Evolutionary conservation across 2,329 filamentous ascomycete species (phyloP).

Genomic region (Karstenula rhodostoma): DNA sequence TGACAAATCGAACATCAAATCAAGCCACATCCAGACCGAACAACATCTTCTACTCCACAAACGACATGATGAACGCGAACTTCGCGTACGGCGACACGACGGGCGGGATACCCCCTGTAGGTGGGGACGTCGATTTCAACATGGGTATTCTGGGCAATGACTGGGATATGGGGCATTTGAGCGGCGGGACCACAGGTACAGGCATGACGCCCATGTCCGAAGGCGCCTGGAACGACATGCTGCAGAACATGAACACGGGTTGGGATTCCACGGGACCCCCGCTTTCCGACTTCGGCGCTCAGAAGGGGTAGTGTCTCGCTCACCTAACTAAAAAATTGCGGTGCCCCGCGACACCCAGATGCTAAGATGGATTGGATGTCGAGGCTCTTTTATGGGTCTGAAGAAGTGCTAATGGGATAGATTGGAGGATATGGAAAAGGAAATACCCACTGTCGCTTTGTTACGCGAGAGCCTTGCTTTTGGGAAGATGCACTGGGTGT

Average conservation of each 20-base stretch:
- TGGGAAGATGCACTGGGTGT: neutral
- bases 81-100: conserved; percentile 12
- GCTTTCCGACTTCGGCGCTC: conserved; percentile 13
- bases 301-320: neutral
- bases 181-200: conserved; percentile 26
- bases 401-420: neutral
- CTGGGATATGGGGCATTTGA: conserved; percentile 42
- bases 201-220: conserved; percentile 46
- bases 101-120: neutral
- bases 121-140: conserved; percentile 23
- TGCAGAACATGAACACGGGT: conserved; percentile 46
- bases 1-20: conserved; percentile 22
- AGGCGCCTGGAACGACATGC: conserved; percentile 46
- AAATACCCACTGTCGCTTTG: conserved; percentile 12
- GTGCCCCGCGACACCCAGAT: neutral
- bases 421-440: conserved; percentile 3
- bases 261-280: conserved; percentile 38
- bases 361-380: neutral
- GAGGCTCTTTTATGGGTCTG: neutral
- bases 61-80: conserved; percentile 23
- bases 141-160: conserved; percentile 29
- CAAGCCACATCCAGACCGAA: conserved; percentile 6
- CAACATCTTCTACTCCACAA: conserved; percentile 24
- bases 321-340: neutral
- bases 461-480: neutral